phyloP scores from a whole-genome alignment of 2,329 filamentous ascomycete genomes.

The Periconia sp. region DNA sequence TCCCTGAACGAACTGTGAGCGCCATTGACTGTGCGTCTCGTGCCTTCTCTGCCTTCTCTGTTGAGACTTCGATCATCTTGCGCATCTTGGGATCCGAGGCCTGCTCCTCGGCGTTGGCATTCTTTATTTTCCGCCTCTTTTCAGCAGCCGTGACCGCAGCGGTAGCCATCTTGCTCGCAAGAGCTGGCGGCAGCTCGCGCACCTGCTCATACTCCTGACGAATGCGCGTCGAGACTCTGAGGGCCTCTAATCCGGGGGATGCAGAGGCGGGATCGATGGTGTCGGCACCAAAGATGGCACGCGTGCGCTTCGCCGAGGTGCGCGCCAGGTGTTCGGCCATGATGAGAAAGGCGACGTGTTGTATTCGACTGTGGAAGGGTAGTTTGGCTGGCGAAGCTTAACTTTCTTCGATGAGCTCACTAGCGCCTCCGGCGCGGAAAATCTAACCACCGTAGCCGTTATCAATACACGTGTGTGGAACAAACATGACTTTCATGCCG shows the following conservation, averaged over 20 bases:
- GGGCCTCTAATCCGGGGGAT: conserved; percentile 51
- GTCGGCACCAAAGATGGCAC: conserved; percentile 61
- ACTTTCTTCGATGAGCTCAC: conserved; percentile 1
- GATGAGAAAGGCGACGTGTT: not conserved
- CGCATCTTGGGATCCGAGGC: conserved; percentile 63
- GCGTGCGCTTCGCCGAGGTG: conserved; percentile 59
- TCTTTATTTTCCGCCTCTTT: conserved; percentile 68
- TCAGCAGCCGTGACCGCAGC: conserved; percentile 62
- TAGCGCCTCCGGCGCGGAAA: not conserved
- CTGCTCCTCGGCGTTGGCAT: conserved; percentile 53
- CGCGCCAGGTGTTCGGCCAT: conserved; percentile 37
- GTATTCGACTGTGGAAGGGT: not conserved
- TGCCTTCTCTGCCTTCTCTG: conserved; percentile 53
- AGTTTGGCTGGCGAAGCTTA: not conserved
- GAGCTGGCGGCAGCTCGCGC: conserved; percentile 74
- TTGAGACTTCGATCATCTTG: conserved; percentile 71
- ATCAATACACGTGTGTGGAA: no score
- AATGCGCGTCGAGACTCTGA: conserved; percentile 64
- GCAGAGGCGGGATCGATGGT: conserved; percentile 52
- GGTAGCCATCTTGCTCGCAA: conserved; percentile 80
- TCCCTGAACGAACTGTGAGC: conserved; percentile 59
- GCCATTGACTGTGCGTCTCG: conserved; percentile 60
- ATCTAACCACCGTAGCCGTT: no score
- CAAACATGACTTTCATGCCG: no score
- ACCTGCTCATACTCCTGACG: conserved; percentile 79